Evolutionary conservation across 352 stramenopile genomes (phyloP), one percentile per base, ranked within the genome.

Genomic region (Globisporangium cystogenes): DNA sequence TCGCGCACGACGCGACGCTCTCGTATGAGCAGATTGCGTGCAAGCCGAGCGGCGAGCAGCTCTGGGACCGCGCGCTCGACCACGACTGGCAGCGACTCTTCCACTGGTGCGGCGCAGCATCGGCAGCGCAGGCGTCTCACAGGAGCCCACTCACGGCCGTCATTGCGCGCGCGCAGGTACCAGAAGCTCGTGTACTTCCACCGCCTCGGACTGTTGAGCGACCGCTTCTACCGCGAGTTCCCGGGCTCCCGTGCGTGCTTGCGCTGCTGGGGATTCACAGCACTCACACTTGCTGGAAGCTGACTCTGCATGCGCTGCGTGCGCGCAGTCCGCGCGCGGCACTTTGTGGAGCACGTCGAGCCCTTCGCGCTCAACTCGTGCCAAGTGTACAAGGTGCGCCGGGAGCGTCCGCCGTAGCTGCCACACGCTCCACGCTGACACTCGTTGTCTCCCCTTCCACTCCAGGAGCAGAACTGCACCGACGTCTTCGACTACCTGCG

Each of bases 131-230:
- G n/a, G n/a, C n/a, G n/a, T n/a, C n/a, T n/a, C n/a, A n/a, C n/a
- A n/a, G 26, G 5, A 29, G 26, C 2, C 26, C 26, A 5, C 26
- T 29, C 26, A 29, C 26, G 26, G 3, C 26, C 26, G 26, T 29
- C 26, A 5, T 5, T 29, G 26, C 26, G 26, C 5, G 26, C 26
- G 26, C 26, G 7, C 27, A 85, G 76, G 76, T 86, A 86, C 63
- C 72, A 82, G 50, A 86, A 86, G 53, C 46, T 88, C 7, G 67
- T 85, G 23, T 88, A 88, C 67, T 86, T 85, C 49, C 77, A 88
- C 54, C 75, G 75, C 53, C 75, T 86, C 64, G 69, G 71, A 0
- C 63, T 88, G n/a, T 60, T 88, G 14, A 72, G 76, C 62, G 71
- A 85, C 59, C 72, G 73, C 54, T 83, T 86, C 55, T 82, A 75